Evolutionary conservation across 495 filamentous ascomycete genomes (phyloP), one percentile per base, ranked within the genome.

Genomic region (Xylaria sp.): DNA sequence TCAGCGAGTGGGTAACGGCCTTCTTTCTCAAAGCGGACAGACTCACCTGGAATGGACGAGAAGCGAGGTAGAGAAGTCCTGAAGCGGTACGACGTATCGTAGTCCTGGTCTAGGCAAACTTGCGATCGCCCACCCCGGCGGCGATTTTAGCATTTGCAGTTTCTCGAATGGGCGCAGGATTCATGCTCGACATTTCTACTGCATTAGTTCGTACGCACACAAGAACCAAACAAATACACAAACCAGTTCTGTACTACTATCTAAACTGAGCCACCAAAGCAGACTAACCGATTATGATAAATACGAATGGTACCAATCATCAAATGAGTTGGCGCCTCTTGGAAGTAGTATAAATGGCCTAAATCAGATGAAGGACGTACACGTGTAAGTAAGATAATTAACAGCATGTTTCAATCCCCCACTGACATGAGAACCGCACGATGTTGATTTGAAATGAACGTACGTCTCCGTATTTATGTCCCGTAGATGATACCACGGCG

Each of bases 1-100:
- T 55, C 17, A 29, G 64, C 33, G 48, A 43, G 64, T 67, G 64
- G 64, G 35, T 48, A 55, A 55, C 48, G 64, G 64, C 43, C 64
- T 29, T 55, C 48, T 43, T 55, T 53, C 64, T 67, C 33, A 26
- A 67, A 55, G 31, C 21, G 48, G 64, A 53, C 24, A 35, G 31
- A 2, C 48, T 53, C 19, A 17, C 62, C 62, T 26, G 31, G 44
- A 50, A 35, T 52, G 44, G 61, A 29, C 41, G 41, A 21, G 21
- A 64, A 40, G 29, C 15, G 33, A 19, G 1, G 1, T 8, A 15
- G 9, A 31, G 33, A 61, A 40, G 57, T 24, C 64, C 24, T 21
- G 8, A 67, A 43, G 48, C 14, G 64, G 64, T 55, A 55, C 33
- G 9, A 35, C 33, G 40, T 53, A 40, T 11, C 19, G n/a, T 31